phyloP scores from a whole-genome alignment of 2,329 filamentous ascomycete species.

The Chalara sp. region DNA sequence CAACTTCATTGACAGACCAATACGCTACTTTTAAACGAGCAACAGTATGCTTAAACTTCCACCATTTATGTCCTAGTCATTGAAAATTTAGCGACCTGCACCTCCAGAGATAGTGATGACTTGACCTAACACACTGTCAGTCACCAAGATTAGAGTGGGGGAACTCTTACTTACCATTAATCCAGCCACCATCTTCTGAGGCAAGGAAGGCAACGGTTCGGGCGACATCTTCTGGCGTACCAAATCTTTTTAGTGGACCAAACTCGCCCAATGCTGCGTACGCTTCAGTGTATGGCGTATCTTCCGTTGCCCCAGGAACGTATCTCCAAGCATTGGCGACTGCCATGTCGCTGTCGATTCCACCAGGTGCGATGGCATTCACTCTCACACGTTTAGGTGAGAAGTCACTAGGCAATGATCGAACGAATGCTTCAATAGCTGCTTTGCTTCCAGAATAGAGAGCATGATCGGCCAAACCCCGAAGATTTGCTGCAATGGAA shows the following conservation, averaged over 20 bases:
- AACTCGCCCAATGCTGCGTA: slow-evolving; percentile 45
- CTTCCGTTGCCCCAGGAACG: slow-evolving; percentile 47
- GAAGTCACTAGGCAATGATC: slow-evolving; percentile 54
- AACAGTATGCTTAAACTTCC: too few species aligned
- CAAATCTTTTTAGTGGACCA: slow-evolving; percentile 54
- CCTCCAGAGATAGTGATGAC: too few species aligned
- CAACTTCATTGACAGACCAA: too few species aligned
- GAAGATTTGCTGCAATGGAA: neutral
- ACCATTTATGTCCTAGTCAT: too few species aligned
- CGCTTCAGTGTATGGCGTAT: slow-evolving; percentile 47
- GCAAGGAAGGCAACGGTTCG: slow-evolving; percentile 32
- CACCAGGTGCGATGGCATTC: slow-evolving; percentile 62
- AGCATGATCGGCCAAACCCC: slow-evolving; percentile 41
- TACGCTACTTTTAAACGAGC: too few species aligned
- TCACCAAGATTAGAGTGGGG: too few species aligned
- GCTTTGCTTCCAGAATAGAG: slow-evolving; percentile 71
- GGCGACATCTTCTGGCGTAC: slow-evolving; percentile 51
- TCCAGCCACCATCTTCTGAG: slow-evolving; percentile 55
- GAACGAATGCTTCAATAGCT: slow-evolving; percentile 68
- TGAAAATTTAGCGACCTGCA: too few species aligned
- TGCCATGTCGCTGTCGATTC: slow-evolving; percentile 62
- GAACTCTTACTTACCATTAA: slow-evolving; percentile 39
- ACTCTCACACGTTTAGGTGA: slow-evolving; percentile 57
- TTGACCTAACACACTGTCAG: too few species aligned
- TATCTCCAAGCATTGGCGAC: slow-evolving; percentile 51